These are phyloP conservation scores for Clonostachys solani DNA, from an alignment of 2,329 filamentous ascomycete species.

Conservation along the genomic window DNA sequence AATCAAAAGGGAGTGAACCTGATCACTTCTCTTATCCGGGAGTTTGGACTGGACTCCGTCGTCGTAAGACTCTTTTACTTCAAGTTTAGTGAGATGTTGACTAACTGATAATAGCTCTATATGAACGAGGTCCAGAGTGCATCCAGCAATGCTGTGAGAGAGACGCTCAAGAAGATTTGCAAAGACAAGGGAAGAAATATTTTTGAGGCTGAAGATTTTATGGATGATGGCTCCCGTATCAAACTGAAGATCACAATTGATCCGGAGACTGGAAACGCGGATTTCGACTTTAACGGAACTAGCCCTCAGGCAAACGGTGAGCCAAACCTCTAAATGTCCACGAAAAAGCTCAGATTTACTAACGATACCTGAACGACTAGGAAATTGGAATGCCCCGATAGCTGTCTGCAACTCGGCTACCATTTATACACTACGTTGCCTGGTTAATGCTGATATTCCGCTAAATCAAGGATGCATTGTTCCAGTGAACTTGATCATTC, in stretches of 20 bases:
- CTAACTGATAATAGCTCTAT: slow-evolving; percentile 16
- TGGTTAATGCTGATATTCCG: slow-evolving; percentile 27
- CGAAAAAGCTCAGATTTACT: neutral
- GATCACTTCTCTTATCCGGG: slow-evolving; percentile 22
- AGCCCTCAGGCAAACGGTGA: slow-evolving; percentile 26
- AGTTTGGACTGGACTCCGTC: slow-evolving; percentile 21
- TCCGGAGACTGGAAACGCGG: slow-evolving; percentile 15
- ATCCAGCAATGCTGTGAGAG: slow-evolving; percentile 25
- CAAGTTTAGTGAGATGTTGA: too few species aligned
- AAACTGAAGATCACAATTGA: slow-evolving; percentile 22
- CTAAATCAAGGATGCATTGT: slow-evolving; percentile 31
- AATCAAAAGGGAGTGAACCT: slow-evolving; percentile 32
- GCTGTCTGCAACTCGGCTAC: slow-evolving; percentile 30
- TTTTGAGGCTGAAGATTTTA: slow-evolving; percentile 17
- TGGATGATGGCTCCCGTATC: slow-evolving; percentile 30
- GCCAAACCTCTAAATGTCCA: slow-evolving; percentile 18
- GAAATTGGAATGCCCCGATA: slow-evolving; percentile 29
- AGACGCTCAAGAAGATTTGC: slow-evolving; percentile 29
- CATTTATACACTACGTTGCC: slow-evolving; percentile 28
- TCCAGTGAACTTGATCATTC: slow-evolving; percentile 24
- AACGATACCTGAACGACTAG: slow-evolving; percentile 19
- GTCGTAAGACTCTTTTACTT: neutral
- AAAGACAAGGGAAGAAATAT: slow-evolving; percentile 25
- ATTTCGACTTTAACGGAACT: slow-evolving; percentile 29
- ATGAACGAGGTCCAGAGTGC: slow-evolving; percentile 29